A percentile compares a stretch with the other conserved stretches of the same genome.
phyloP scores from a whole-genome alignment of 1,284 basidiomycete species.

The Stereum hirsutum region DNA sequence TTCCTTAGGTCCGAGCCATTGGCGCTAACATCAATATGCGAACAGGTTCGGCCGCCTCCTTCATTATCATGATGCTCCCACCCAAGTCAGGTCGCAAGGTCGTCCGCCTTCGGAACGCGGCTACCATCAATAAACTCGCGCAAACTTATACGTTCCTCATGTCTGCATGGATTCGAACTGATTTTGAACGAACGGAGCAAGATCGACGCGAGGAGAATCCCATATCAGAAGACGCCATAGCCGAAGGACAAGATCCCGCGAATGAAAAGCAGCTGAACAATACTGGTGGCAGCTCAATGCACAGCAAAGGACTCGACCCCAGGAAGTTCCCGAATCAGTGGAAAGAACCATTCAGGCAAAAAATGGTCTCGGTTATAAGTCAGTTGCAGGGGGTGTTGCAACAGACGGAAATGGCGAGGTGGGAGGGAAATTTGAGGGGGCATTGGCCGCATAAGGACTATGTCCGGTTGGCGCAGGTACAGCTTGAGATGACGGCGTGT shows the following conservation, averaged over 20 bases:
- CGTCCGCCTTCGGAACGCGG: conserved; percentile 36
- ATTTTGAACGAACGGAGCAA: too few species aligned
- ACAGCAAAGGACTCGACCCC: too few species aligned
- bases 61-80: conserved; percentile 41
- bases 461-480: conserved; percentile 26
- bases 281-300: too few species aligned
- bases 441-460: conserved; percentile 43
- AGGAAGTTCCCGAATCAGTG: too few species aligned
- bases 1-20: background rate
- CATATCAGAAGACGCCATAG: background rate
- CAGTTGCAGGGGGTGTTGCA: conserved; percentile 27
- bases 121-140: conserved; percentile 27
- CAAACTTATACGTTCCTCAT: conserved; percentile 33
- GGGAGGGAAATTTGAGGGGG: conserved; percentile 41
- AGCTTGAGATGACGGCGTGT: conserved; percentile 32
- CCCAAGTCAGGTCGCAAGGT: conserved; percentile 39
- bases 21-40: background rate
- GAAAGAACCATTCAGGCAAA: conserved; percentile 22
- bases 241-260: background rate
- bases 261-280: background rate
- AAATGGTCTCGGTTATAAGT: conserved; percentile 24
- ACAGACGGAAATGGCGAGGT: conserved; percentile 31
- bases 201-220: conserved; percentile 10
- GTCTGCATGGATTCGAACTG: conserved; percentile 32
- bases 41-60: conserved; percentile 33